Evolutionary conservation across 1,284 basidiomycete genomes (phyloP).

Genomic region (Calocybe gambosa): DNA sequence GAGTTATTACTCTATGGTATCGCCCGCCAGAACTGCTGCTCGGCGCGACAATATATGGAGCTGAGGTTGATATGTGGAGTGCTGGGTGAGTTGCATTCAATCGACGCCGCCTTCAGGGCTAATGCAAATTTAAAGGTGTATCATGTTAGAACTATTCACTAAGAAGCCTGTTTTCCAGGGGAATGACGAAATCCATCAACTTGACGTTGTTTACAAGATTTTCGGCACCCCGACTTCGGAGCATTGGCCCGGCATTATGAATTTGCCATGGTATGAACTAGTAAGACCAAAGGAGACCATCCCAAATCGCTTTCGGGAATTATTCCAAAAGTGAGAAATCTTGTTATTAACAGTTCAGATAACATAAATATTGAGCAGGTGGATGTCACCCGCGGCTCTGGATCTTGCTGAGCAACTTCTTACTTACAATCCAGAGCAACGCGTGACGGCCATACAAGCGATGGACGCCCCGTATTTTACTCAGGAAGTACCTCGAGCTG

Average conservation of each 20-base stretch:
- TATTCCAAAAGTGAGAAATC: slow-evolving; percentile 68
- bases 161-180: slow-evolving; percentile 96
- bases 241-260: slow-evolving; percentile 78
- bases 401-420: slow-evolving; percentile 82
- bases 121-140: slow-evolving; percentile 59
- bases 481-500: slow-evolving; percentile 68
- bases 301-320: slow-evolving; percentile 68
- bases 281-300: slow-evolving; percentile 79
- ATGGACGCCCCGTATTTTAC: slow-evolving; percentile 81
- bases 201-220: slow-evolving; percentile 87
- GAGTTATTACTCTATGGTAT: slow-evolving; percentile 99
- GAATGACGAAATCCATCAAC: slow-evolving; percentile 94
- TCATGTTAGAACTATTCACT: slow-evolving; percentile 96
- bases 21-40: slow-evolving; percentile 93
- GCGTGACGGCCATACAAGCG: slow-evolving; percentile 79
- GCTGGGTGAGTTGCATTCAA: slow-evolving; percentile 67
- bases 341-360: not conserved
- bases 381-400: slow-evolving; percentile 77
- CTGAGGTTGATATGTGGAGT: slow-evolving; percentile 99
- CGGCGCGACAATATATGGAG: slow-evolving; percentile 94
- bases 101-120: not conserved
- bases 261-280: slow-evolving; percentile 98
- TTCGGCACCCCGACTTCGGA: slow-evolving; percentile 85
- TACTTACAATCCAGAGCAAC: slow-evolving; percentile 74
- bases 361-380: slow-evolving; percentile 37